Evolutionary conservation across 2,329 filamentous ascomycete species (phyloP), one percentile per base, ranked within the genome.

Genomic region (Sclerotinia glacialis): DNA sequence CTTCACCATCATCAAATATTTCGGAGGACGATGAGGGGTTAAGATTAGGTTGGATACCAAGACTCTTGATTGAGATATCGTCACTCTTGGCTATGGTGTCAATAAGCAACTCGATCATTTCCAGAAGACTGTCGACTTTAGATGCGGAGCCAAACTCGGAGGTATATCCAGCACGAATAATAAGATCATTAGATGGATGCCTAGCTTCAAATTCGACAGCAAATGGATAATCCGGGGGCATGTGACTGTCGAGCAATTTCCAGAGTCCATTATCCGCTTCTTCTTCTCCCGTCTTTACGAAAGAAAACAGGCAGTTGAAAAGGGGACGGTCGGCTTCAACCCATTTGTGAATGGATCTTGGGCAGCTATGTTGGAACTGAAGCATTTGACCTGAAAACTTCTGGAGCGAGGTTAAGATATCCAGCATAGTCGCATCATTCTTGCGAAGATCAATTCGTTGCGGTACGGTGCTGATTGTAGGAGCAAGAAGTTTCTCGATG

Each of bases 391-490:
- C 59, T 1, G 46, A 62, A 26, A 21, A 50, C 26, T 62, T 62
- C 59, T 62, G 59, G 12, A 62, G 59, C 18, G 47, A 37, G 11
- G 59, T 50, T 31, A 62, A 37, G 21, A 62, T 34, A 8, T 37
- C 28, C 1, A 62, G 21, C n/a, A 62, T 26, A 1, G 59, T 62
- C 7, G 31, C 23, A 26, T 62, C 46, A 5, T 4, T 50, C 9
- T 49, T 40, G 28, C 59, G 44, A n/a, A 64, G 61, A 55, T 44
- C 61, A 9, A 80, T 74, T 18, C 78, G 77, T 18, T 80, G 73
- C 11, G 79, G 79, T 3, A 81, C 74, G 2, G 79, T 80, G 2
- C 78, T 77, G 52, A 80, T 79, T 72, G 79, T 78, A 6, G 79
- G 79, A 1, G 79, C 79, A 67, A 78, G 76, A 59, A 81, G 79